Percentiles rank a stretch among this genome's conserved stretches.
Conservation (phyloP, 2,329 filamentous ascomycete species). For the Xylariales sp. region DNA sequence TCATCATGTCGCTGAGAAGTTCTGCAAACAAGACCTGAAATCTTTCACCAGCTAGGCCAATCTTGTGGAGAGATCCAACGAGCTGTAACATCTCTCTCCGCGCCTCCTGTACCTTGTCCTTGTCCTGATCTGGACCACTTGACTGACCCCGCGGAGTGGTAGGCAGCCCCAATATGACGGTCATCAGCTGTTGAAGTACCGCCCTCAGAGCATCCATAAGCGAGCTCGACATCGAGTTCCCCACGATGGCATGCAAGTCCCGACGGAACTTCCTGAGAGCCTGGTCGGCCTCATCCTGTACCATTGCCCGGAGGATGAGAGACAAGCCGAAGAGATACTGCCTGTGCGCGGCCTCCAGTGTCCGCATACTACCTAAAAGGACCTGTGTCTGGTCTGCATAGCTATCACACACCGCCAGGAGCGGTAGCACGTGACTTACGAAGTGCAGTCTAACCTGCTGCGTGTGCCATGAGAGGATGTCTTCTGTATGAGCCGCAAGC, state of each 20-base stretch:
- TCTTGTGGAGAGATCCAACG: conserved; percentile 54
- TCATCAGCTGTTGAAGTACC: conserved; percentile 50
- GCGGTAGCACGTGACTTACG: conserved; percentile 52
- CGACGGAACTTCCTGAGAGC: conserved; percentile 48
- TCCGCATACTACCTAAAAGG: conserved; percentile 48
- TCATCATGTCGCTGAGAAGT: conserved; percentile 63
- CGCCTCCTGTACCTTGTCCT: conserved; percentile 31
- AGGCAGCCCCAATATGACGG: conserved; percentile 38
- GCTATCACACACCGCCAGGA: conserved; percentile 43
- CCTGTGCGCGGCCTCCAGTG: conserved; percentile 54
- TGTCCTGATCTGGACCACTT: conserved; percentile 14
- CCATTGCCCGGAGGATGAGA: conserved; percentile 45
- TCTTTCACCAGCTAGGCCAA: conserved; percentile 64
- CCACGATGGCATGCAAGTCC: conserved; percentile 61
- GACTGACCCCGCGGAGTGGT: conserved; percentile 16
- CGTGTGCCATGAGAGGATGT: conserved; percentile 56
- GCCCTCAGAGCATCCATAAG: conserved; percentile 50
- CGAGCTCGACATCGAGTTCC: conserved; percentile 54
- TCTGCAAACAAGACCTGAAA: conserved; percentile 70
- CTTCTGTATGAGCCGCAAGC: conserved; percentile 46
- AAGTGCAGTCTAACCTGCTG: conserved; percentile 59
- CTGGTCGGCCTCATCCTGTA: conserved; percentile 30
- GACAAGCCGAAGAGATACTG: conserved; percentile 53
- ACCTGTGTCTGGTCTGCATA: conserved; percentile 41
- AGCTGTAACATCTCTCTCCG: conserved; percentile 50